These are phyloP conservation scores for Neurospora sp. DNA, from an alignment of 495 filamentous ascomycete genomes.

Conservation along the genomic window DNA sequence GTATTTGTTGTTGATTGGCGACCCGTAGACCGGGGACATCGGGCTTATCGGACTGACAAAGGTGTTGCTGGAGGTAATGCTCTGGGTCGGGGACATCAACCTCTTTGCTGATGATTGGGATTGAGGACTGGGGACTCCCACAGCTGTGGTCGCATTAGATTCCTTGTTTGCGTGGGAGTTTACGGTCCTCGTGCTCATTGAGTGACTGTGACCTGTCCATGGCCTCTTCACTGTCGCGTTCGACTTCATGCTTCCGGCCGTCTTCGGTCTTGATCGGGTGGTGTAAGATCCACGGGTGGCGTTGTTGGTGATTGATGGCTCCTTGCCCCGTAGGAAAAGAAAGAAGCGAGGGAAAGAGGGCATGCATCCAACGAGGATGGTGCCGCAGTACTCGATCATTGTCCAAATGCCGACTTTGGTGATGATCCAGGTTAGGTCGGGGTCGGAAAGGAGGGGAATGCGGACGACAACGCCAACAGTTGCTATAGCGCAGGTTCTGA, in stretches of 20 bases:
- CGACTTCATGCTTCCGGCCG: background rate
- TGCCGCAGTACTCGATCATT: conserved; percentile 26
- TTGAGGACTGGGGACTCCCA: background rate
- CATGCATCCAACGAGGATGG: conserved; percentile 24
- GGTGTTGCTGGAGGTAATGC: background rate
- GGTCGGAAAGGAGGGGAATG: conserved; percentile 14
- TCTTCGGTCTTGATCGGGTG: background rate
- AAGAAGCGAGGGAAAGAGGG: conserved; percentile 22
- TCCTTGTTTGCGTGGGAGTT: background rate
- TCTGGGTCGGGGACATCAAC: background rate
- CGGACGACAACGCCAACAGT: conserved; percentile 17
- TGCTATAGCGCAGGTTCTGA: conserved; percentile 21
- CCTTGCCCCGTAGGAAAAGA: conserved; percentile 5
- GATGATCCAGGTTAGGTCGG: conserved; percentile 18
- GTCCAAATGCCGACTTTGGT: conserved; percentile 25
- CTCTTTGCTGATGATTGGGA: background rate
- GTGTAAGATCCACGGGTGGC: background rate
- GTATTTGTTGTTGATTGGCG: background rate
- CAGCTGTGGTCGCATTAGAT: background rate
- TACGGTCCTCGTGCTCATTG: background rate
- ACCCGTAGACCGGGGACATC: background rate
- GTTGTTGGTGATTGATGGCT: background rate
- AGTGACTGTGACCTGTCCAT: background rate
- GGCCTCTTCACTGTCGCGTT: background rate
- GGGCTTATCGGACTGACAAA: background rate